Conservation (phyloP, 352 stramenopile species). For the Phytophthora cajani region DNA sequence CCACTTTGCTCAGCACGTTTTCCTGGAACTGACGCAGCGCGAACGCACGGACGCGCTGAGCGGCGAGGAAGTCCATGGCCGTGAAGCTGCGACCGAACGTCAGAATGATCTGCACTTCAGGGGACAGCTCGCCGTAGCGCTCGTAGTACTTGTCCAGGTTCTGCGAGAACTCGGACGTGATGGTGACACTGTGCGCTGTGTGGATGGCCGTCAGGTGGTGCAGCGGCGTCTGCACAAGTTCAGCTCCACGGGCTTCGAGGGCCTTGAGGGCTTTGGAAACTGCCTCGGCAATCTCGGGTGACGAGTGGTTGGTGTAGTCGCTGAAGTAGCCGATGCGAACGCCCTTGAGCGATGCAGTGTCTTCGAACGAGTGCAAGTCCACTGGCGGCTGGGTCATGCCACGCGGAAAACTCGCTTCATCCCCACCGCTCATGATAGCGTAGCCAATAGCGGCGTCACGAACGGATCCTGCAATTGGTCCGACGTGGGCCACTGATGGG, state of each 20-base stretch:
- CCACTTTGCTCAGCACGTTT: slow-evolving; percentile 83
- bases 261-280: slow-evolving; percentile 56
- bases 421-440: slow-evolving; percentile 76
- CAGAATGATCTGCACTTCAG: slow-evolving; percentile 80
- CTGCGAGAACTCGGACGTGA: slow-evolving; percentile 82
- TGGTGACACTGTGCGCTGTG: slow-evolving; percentile 82
- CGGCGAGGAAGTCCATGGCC: slow-evolving; percentile 82
- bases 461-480: slow-evolving; percentile 81
- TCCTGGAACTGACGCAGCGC: slow-evolving; percentile 77
- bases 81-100: slow-evolving; percentile 72
- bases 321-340: slow-evolving; percentile 84
- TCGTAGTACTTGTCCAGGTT: slow-evolving; percentile 74
- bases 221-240: slow-evolving; percentile 80
- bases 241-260: slow-evolving; percentile 65
- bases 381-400: slow-evolving; percentile 57
- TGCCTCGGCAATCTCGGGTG: slow-evolving; percentile 57
- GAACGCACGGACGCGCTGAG: slow-evolving; percentile 86
- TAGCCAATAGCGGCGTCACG: slow-evolving; percentile 87
- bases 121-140: slow-evolving; percentile 60
- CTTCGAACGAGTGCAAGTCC: slow-evolving; percentile 63
- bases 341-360: slow-evolving; percentile 61
- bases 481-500: slow-evolving; percentile 77
- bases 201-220: slow-evolving; percentile 83
- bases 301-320: slow-evolving; percentile 77
- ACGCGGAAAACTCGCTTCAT: slow-evolving; percentile 49